Conservation (phyloP, 805 yeast genomes). For the Komagataella populi region DNA sequence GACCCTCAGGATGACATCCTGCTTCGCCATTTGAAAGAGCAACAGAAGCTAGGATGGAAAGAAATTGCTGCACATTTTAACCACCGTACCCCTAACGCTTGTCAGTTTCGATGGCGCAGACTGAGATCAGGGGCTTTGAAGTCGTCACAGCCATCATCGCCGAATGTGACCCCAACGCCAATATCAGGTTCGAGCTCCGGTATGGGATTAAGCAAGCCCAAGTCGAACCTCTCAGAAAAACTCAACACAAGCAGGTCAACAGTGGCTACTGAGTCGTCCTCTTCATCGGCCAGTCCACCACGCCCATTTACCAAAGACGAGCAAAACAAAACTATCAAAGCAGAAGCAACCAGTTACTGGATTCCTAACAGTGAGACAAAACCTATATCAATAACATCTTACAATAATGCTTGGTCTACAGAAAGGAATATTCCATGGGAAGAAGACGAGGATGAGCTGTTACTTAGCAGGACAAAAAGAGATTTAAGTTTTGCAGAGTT, state of each 20-base stretch:
- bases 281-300: not conserved
- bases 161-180: not conserved
- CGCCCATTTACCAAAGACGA: not conserved
- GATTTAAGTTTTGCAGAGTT: constrained; percentile 63
- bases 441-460: constrained; percentile 59
- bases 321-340: not conserved
- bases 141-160: constrained; percentile 7
- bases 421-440: constrained; percentile 27
- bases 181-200: not conserved
- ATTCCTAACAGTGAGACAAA: not conserved
- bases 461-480: constrained; percentile 38
- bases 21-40: constrained; percentile 64
- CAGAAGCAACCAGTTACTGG: not conserved
- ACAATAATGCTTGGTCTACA: not conserved
- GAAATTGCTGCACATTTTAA: constrained; percentile 69
- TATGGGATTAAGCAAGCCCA: not conserved
- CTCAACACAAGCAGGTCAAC: not conserved
- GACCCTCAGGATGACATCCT: constrained; percentile 65
- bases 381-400: not conserved
- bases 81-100: constrained; percentile 78
- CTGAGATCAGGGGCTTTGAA: constrained; percentile 30
- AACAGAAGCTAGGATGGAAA: constrained; percentile 79
- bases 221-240: not conserved
- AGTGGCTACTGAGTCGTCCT: not conserved
- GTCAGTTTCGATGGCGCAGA: constrained; percentile 84